Percentiles rank a stretch among this genome's conserved stretches.
Conservation (phyloP, 371 early-diverging fungal species). For the Mortierella sp. region DNA sequence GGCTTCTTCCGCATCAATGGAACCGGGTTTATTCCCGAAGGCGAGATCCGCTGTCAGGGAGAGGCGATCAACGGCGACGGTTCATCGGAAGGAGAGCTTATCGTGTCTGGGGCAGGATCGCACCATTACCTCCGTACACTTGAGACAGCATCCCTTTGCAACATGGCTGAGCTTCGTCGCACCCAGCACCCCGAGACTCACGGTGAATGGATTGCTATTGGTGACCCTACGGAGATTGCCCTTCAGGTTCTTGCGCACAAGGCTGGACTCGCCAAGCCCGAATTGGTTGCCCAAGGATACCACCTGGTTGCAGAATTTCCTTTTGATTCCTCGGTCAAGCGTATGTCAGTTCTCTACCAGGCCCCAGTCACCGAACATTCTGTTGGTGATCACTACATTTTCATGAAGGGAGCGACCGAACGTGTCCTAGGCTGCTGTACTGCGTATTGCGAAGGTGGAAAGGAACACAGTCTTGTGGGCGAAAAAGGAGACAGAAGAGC, state of each 20-base stretch:
- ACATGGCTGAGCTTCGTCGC: slow-evolving; percentile 75
- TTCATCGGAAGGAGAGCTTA: slow-evolving; percentile 1
- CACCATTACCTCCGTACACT: slow-evolving; percentile 53
- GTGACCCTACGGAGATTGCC: slow-evolving; percentile 86
- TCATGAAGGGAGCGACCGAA: slow-evolving; percentile 83
- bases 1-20: slow-evolving; percentile 72
- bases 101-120: slow-evolving; percentile 20
- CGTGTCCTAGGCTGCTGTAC: slow-evolving; percentile 73
- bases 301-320: slow-evolving; percentile 73
- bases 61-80: slow-evolving; percentile 4
- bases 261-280: slow-evolving; percentile 69
- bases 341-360: slow-evolving; percentile 68
- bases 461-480: slow-evolving; percentile 42
- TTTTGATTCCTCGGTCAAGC: slow-evolving; percentile 84
- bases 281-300: slow-evolving; percentile 60
- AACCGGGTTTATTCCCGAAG: slow-evolving; percentile 73
- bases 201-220: slow-evolving; percentile 77
- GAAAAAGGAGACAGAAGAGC: slow-evolving; percentile 30
- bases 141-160: slow-evolving; percentile 73
- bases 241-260: slow-evolving; percentile 80
- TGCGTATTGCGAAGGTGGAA: slow-evolving; percentile 61
- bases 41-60: slow-evolving; percentile 62
- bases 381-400: slow-evolving; percentile 39
- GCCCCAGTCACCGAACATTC: slow-evolving; percentile 8
- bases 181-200: slow-evolving; percentile 57